phyloP scores from a whole-genome alignment of 2,329 filamentous ascomycete species.

The Knufia fluminis region DNA sequence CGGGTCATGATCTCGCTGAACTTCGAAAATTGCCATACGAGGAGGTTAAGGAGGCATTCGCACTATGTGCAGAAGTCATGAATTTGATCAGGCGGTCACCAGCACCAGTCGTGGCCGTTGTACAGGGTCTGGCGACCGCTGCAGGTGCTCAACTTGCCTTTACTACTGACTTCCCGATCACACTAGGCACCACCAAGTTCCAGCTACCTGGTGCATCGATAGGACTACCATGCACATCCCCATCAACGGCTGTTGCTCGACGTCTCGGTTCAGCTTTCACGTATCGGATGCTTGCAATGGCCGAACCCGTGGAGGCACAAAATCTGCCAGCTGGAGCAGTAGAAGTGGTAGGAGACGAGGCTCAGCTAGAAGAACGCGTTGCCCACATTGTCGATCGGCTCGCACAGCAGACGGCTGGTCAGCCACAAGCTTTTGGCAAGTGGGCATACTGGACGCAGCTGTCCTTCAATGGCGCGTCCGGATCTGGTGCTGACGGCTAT shows the following conservation, averaged over 20 bases:
- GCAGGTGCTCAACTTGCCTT: slow-evolving; percentile 20
- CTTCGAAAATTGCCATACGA: slow-evolving; percentile 17
- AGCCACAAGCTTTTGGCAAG: slow-evolving; percentile 21
- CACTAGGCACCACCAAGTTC: slow-evolving; percentile 18
- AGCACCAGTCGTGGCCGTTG: slow-evolving; percentile 20
- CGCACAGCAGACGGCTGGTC: slow-evolving; percentile 15
- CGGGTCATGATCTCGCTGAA: slow-evolving; percentile 21
- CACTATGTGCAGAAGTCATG: slow-evolving; percentile 22
- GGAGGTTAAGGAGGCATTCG: slow-evolving; percentile 22
- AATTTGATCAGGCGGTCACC: slow-evolving; percentile 20
- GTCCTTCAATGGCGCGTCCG: slow-evolving; percentile 11
- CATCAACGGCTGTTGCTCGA: slow-evolving; percentile 18
- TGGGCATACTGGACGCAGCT: slow-evolving; percentile 23
- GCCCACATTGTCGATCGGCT: slow-evolving; percentile 16
- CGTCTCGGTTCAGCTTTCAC: slow-evolving; percentile 20
- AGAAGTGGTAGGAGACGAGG: slow-evolving; percentile 16
- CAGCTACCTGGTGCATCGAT: slow-evolving; percentile 20
- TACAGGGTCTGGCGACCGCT: slow-evolving; percentile 22
- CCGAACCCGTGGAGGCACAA: slow-evolving; percentile 18
- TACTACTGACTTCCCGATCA: slow-evolving; percentile 20
- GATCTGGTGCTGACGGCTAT: slow-evolving; percentile 16
- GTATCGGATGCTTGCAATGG: slow-evolving; percentile 21
- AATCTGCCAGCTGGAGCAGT: slow-evolving; percentile 19
- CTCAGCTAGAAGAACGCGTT: slow-evolving; percentile 17
- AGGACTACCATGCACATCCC: slow-evolving; percentile 21